Base-by-base conservation (phyloP, 768 basidiomycete genomes). In the Termitomyces sp. region DNA sequence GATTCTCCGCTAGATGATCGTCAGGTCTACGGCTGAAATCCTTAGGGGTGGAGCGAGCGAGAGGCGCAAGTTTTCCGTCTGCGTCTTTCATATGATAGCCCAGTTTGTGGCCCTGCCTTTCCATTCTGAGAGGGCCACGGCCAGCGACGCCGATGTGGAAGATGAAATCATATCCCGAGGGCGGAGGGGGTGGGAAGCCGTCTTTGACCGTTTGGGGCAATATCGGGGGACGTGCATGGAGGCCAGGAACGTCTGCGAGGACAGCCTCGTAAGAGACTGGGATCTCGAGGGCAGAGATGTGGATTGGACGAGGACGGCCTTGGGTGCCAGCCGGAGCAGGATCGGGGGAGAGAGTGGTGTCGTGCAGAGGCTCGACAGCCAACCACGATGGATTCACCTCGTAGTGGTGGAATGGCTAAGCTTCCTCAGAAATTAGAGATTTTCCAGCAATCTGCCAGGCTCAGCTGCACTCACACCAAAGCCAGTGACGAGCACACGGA, bases 31-130 rank as follows among this genome's bases (percentile, higher is more conserved):
- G 67, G 25, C 72, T 74, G 51, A 76, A 75, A 52, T 76, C 74
- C 54, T 75, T 74, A 19, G 73, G 72, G 9, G 69, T 68, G 27
- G 75, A 70, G 35, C 75, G 72, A 39, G 76, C 74, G 16, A 75
- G 64, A 28, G 85, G 80, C 0, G 86, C 84, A 50, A 81, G 76
- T 58, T 79, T 76, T 8, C 80, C 82, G 4, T 74, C 73, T 9
- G 80, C 83, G 60, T 88, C 87, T 65, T 83, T 84, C 80, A 84
- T 84, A 44, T 80, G 75, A 66, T 88, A 89, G 7, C 85, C 84
- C 19, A 81, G 71, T 64, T 86, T 87, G 66, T 89, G 87, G 0
- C 80, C 79, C n/a, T 78, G 64, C 59, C 80, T 75, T 66, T 89
- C 87, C 75, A 89, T 77, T 21, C 83, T 74, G 52, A 88, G 63